phyloP scores from a whole-genome alignment of 177 flowering plant genomes.

The Vitis hybrid region DNA sequence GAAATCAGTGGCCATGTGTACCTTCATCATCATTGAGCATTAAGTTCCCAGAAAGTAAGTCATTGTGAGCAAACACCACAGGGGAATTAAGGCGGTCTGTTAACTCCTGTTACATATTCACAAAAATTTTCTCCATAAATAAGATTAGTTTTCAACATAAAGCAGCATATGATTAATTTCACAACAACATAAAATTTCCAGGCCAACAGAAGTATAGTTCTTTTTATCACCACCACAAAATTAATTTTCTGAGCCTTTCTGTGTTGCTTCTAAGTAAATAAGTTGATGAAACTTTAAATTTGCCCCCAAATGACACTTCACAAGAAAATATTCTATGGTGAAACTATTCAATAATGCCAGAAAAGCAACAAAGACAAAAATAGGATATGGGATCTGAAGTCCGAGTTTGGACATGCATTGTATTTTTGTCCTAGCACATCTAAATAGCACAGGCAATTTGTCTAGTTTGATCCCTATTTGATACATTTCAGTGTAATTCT shows the following conservation, averaged over 20 bases:
- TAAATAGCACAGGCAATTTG: too few relatives aligned
- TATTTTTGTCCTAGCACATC: neutral
- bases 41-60: constrained; percentile 89
- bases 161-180: neutral
- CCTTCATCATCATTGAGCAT: constrained; percentile 93
- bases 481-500: neutral
- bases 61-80: constrained; percentile 92
- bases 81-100: constrained; percentile 72
- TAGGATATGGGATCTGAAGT: neutral
- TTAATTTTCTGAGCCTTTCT: too few relatives aligned
- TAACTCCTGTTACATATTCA: constrained; percentile 60
- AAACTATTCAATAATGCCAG: neutral
- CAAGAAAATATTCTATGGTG: neutral
- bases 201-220: neutral
- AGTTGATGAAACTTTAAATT: neutral
- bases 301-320: neutral
- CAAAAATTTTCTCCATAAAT: constrained; percentile 2
- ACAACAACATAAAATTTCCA: neutral
- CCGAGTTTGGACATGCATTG: neutral
- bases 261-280: neutral
- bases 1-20: constrained; percentile 15
- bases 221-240: neutral
- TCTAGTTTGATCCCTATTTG: too few relatives aligned
- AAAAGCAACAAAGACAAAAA: neutral
- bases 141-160: neutral